These are phyloP conservation scores for Candida sp. DNA, from an alignment of 1,139 yeast species.

Conservation along the genomic window DNA sequence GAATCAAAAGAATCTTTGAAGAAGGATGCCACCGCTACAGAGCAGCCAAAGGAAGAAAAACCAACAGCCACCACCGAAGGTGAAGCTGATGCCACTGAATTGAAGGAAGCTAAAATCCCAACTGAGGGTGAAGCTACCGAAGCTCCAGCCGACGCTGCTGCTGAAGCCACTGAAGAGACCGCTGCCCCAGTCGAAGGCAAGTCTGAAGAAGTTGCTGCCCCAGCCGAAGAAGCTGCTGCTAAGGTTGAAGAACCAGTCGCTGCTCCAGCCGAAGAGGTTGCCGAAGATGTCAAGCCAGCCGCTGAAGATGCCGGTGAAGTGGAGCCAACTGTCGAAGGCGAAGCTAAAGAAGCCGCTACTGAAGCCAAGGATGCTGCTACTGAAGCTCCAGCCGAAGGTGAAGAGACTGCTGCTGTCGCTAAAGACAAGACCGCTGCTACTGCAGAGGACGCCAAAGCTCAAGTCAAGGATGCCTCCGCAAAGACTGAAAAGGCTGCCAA, in stretches of 20 bases:
- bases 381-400: slow-evolving; percentile 11
- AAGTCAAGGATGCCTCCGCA: slow-evolving; percentile 8
- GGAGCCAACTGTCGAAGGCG: slow-evolving; percentile 14
- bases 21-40: slow-evolving; percentile 6
- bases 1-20: slow-evolving; percentile 22
- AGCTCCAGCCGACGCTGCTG: slow-evolving; percentile 13
- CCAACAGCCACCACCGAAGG: slow-evolving; percentile 15
- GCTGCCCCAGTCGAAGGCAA: slow-evolving; percentile 21
- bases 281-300: slow-evolving; percentile 12
- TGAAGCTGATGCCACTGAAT: slow-evolving; percentile 14
- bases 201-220: slow-evolving; percentile 15
- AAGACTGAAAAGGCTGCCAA: slow-evolving; percentile 31
- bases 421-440: slow-evolving; percentile 7
- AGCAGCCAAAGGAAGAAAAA: slow-evolving; percentile 1
- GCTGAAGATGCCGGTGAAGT: slow-evolving; percentile 14
- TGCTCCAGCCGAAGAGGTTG: slow-evolving; percentile 15
- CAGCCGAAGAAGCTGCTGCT: slow-evolving; percentile 15
- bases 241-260: slow-evolving; percentile 12
- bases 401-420: slow-evolving; percentile 16
- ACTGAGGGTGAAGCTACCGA: slow-evolving; percentile 13
- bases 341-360: slow-evolving; percentile 13
- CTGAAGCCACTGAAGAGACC: slow-evolving; percentile 14
- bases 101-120: slow-evolving; percentile 9
- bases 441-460: slow-evolving; percentile 14
- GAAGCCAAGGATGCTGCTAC: slow-evolving; percentile 16